Percentiles rank a stretch among this genome's conserved stretches.
Evolutionary conservation across 2,329 filamentous ascomycete genomes (phyloP).

Genomic region (Alternaria tenuissima): DNA sequence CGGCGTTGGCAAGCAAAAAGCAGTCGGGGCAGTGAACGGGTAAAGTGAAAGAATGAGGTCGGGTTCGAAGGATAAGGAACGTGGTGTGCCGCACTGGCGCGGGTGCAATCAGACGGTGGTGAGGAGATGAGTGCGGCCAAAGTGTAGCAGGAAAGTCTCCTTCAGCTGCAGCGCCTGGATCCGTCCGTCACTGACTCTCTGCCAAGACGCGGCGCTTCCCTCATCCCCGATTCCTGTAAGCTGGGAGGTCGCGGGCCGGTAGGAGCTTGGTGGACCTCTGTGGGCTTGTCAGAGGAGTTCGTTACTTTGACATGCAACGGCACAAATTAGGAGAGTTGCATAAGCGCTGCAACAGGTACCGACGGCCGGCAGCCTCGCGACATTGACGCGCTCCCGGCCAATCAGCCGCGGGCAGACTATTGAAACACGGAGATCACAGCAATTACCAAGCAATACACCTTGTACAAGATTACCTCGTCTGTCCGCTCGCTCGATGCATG

Average conservation of each 20-base stretch:
- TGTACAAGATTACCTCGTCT: background rate
- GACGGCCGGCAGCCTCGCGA: conserved; percentile 10
- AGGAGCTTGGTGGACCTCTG: conserved; percentile 19
- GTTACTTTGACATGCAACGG: conserved; percentile 19
- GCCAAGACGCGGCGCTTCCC: conserved; percentile 23
- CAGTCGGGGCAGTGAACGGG: conserved; percentile 6
- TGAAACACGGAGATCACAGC: conserved; percentile 4
- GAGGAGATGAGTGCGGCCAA: conserved; percentile 24
- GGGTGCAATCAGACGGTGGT: conserved; percentile 26
- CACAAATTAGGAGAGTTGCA: conserved; percentile 20
- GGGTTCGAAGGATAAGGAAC: conserved; percentile 18
- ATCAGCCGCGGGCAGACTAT: conserved; percentile 6
- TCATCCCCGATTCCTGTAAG: conserved; percentile 24
- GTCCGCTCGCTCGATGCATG: background rate
- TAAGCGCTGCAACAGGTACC: conserved; percentile 17
- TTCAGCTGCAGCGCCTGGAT: conserved; percentile 16
- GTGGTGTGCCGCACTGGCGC: conserved; percentile 14
- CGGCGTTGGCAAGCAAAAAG: conserved; percentile 12
- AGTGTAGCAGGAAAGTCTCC: conserved; percentile 25
- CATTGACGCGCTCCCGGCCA: conserved; percentile 18
- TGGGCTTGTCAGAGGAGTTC: conserved; percentile 19
- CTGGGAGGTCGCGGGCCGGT: conserved; percentile 23
- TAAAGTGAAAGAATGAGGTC: conserved; percentile 13
- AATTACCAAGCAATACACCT: background rate
- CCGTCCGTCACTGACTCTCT: conserved; percentile 15